Evolutionary conservation across 768 basidiomycete genomes (phyloP).

Genomic region (Serendipita sp.): DNA sequence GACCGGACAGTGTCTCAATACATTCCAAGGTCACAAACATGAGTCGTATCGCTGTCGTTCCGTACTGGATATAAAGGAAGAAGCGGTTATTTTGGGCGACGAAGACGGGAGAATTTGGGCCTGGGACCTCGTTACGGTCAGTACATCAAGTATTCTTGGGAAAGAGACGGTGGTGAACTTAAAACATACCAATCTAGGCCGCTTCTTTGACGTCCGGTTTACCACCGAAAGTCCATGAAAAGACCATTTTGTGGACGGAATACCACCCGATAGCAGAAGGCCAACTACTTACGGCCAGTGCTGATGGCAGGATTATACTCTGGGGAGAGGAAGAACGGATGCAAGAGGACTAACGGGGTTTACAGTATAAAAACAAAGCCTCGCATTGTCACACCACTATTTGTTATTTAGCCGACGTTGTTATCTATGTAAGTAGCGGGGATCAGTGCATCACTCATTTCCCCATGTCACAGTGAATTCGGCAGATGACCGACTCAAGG

Average conservation of each 20-base stretch:
- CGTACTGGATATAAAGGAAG: conserved; percentile 73
- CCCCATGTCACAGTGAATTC: no score
- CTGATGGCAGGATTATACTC: conserved; percentile 82
- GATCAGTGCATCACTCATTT: no score
- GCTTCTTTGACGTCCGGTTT: conserved; percentile 53
- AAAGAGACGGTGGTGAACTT: no score
- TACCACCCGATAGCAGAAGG: conserved; percentile 67
- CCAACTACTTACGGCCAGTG: conserved; percentile 79
- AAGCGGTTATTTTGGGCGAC: conserved; percentile 71
- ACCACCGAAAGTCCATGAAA: conserved; percentile 64
- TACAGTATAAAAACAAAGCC: no score
- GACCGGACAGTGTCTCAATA: conserved; percentile 72
- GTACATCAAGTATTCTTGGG: conserved; percentile 20
- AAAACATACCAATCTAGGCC: no score
- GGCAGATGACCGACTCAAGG: no score
- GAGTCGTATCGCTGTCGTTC: conserved; percentile 63
- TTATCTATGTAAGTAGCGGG: no score
- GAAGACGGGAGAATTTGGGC: conserved; percentile 80
- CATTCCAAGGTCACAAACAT: conserved; percentile 65
- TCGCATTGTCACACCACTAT: no score
- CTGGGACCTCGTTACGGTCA: conserved; percentile 86
- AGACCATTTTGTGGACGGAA: conserved; percentile 83
- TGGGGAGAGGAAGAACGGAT: conserved; percentile 31
- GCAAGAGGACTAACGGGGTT: no score
- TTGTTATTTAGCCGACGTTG: no score